These are phyloP conservation scores for Rhynchospora breviuscula DNA, from an alignment of 176 grass and related monocot species.

Conservation along the genomic window DNA sequence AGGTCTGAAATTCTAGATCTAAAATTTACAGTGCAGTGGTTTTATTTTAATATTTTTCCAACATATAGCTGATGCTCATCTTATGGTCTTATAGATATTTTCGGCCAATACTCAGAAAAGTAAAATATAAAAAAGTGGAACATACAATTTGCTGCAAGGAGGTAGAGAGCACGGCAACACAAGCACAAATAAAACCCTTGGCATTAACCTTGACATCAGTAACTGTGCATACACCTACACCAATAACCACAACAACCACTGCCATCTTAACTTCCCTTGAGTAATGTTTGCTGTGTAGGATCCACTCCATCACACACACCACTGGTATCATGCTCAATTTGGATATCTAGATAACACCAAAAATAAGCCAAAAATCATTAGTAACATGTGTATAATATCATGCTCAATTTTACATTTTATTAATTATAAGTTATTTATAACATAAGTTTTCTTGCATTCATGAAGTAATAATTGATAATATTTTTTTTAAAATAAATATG, in stretches of 20 bases:
- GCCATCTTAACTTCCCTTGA: slow-evolving; percentile 66
- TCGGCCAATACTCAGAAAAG: neutral
- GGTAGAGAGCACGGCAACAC: slow-evolving; percentile 80
- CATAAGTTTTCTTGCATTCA: neutral
- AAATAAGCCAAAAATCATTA: neutral
- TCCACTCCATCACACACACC: slow-evolving; percentile 93
- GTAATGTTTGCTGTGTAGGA: slow-evolving; percentile 80
- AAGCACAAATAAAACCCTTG: slow-evolving; percentile 85
- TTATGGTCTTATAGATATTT: neutral
- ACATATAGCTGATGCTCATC: neutral
- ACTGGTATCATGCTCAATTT: slow-evolving; percentile 99
- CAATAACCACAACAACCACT: slow-evolving; percentile 67
- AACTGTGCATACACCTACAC: slow-evolving; percentile 90
- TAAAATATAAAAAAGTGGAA: neutral
- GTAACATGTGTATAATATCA: too few species aligned
- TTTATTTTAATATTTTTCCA: neutral
- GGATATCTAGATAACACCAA: slow-evolving; percentile 55
- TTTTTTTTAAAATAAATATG: neutral
- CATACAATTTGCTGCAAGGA: slow-evolving; percentile 98
- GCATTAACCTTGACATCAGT: slow-evolving; percentile 94
- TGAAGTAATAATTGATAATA: neutral
- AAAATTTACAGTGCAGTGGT: neutral
- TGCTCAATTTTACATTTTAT: neutral
- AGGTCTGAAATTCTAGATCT: neutral
- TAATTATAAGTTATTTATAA: too few species aligned